Evolutionary conservation across 2,329 filamentous ascomycete species (phyloP).

Genomic region (Cyphellophora attinorum): DNA sequence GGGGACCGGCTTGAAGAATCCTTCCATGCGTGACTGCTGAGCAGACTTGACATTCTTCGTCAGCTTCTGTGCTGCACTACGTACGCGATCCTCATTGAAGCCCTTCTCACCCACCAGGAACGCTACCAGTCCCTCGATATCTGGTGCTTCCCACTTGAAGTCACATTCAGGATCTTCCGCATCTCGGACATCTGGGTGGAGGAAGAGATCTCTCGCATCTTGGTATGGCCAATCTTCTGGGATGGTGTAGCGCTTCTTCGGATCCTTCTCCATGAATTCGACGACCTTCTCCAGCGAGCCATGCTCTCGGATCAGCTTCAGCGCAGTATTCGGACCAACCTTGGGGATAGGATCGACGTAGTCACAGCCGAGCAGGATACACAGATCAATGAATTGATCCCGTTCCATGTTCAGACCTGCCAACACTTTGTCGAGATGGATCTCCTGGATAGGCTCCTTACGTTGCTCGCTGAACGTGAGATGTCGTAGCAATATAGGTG

Average conservation of each 20-base stretch:
- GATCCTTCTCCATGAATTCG: conserved; percentile 64
- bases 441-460: conserved; percentile 96
- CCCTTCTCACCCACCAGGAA: conserved; percentile 91
- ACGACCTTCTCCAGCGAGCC: conserved; percentile 80
- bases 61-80: conserved; percentile 65
- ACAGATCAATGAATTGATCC: conserved; percentile 93
- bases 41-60: conserved; percentile 85
- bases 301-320: conserved; percentile 91
- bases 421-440: conserved; percentile 76
- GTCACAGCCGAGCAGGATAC: conserved; percentile 93
- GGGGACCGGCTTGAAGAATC: conserved; percentile 90
- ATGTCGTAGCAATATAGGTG: conserved; percentile 82
- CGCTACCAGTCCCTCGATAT: conserved; percentile 78
- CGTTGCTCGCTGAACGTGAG: conserved; percentile 95
- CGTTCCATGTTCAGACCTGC: conserved; percentile 82
- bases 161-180: conserved; percentile 83
- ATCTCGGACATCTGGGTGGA: conserved; percentile 75
- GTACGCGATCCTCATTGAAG: conserved; percentile 90
- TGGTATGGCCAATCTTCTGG: conserved; percentile 96
- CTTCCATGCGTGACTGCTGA: conserved; percentile 85
- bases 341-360: conserved; percentile 96
- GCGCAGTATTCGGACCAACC: conserved; percentile 79
- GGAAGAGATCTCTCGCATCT: conserved; percentile 85
- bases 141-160: conserved; percentile 95
- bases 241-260: conserved; percentile 69